Percentiles rank a stretch among this genome's conserved stretches.
phyloP scores from a whole-genome alignment of 2,329 filamentous ascomycete genomes.

The Colletotrichum shisoi region DNA sequence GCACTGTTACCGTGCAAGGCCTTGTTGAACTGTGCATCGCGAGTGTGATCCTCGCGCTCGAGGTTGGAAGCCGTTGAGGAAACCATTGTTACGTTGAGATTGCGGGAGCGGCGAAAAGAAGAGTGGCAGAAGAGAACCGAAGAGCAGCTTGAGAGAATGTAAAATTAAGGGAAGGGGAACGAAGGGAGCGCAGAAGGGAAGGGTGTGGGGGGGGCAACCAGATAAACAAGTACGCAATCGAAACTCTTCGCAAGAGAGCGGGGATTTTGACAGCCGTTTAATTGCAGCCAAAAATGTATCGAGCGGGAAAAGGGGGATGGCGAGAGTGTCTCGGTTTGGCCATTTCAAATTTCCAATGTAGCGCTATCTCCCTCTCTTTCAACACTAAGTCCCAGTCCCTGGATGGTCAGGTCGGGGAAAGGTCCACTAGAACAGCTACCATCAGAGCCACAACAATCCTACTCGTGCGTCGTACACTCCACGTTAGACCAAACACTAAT shows the following conservation, averaged over 20 bases:
- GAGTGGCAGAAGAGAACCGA: neutral
- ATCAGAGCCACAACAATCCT: neutral
- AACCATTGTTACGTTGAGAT: conserved; percentile 53
- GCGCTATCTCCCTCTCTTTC: neutral
- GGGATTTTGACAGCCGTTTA: neutral
- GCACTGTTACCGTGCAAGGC: conserved; percentile 80
- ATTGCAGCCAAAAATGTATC: neutral
- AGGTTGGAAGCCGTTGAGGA: conserved; percentile 58
- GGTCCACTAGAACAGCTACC: conserved; percentile 7
- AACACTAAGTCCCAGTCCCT: neutral
- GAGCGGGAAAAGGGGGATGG: conserved; percentile 18
- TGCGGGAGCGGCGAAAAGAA: conserved; percentile 22
- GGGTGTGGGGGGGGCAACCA: neutral
- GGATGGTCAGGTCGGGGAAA: neutral
- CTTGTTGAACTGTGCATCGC: conserved; percentile 91
- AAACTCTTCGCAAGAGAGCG: neutral
- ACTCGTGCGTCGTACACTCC: neutral
- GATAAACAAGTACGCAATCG: conserved; percentile 2
- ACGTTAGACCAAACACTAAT: neutral
- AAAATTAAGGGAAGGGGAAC: neutral
- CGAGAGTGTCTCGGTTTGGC: conserved; percentile 11
- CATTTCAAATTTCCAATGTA: conserved; percentile 22
- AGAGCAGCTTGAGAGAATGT: conserved; percentile 1
- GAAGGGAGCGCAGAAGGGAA: neutral
- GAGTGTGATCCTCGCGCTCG: conserved; percentile 81